Conservation (phyloP, 2,329 filamentous ascomycete genomes). For the Fusarium sp. region DNA sequence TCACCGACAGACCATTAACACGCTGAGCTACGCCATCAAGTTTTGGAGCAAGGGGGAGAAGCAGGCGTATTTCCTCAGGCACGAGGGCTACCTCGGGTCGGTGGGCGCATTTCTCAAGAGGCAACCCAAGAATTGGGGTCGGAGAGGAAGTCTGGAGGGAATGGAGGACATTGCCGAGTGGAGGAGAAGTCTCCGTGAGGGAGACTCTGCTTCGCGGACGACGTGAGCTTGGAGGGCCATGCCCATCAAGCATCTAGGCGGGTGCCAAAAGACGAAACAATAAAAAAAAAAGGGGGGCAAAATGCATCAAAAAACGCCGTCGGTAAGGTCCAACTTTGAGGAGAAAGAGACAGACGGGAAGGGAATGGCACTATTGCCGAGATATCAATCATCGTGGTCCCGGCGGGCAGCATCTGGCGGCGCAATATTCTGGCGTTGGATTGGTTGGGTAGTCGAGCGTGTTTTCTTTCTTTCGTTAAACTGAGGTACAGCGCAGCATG, state of each 20-base stretch:
- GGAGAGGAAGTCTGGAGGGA: slow-evolving; percentile 82
- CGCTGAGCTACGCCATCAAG: slow-evolving; percentile 94
- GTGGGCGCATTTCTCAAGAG: slow-evolving; percentile 95
- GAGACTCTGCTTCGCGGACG: slow-evolving; percentile 25
- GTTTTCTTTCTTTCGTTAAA: slow-evolving; percentile 21
- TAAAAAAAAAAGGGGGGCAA: slow-evolving; percentile 4
- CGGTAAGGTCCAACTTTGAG: slow-evolving; percentile 7
- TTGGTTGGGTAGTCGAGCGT: slow-evolving; percentile 25
- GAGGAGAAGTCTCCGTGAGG: slow-evolving; percentile 45
- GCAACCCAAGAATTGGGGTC: slow-evolving; percentile 92
- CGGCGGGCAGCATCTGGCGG: slow-evolving; percentile 21
- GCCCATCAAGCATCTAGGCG: background rate
- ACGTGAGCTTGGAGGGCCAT: slow-evolving; percentile 9
- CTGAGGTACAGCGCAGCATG: slow-evolving; percentile 23
- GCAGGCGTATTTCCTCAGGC: slow-evolving; percentile 94
- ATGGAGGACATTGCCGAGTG: slow-evolving; percentile 53
- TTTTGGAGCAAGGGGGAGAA: slow-evolving; percentile 97
- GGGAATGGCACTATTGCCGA: background rate
- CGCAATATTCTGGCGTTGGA: slow-evolving; percentile 37
- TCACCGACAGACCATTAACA: slow-evolving; percentile 98
- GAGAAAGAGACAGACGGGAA: slow-evolving; percentile 1
- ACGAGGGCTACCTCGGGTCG: slow-evolving; percentile 95
- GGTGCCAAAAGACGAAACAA: background rate
- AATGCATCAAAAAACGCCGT: slow-evolving; percentile 18
- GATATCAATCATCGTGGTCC: slow-evolving; percentile 12